These are phyloP conservation scores for Volvariella surrecta DNA, from an alignment of 1,284 basidiomycete species.

Conservation along the genomic window DNA sequence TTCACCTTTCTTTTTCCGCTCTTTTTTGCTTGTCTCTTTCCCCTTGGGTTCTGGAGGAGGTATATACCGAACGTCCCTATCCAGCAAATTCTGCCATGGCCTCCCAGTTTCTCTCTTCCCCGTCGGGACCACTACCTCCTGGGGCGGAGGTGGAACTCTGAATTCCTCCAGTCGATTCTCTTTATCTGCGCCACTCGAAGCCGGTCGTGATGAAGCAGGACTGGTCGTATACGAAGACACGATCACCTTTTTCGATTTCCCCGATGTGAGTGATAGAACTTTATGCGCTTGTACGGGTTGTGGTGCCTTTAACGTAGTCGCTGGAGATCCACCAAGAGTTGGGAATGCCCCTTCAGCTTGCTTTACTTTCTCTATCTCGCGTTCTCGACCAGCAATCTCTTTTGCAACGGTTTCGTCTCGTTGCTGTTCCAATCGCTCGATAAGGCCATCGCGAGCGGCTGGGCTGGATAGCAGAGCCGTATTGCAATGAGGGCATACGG, in stretches of 20 bases:
- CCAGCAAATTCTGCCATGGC: conserved; percentile 41
- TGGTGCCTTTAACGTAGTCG: conserved; percentile 2
- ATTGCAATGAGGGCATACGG: conserved; percentile 47
- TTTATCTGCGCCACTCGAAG: conserved; percentile 22
- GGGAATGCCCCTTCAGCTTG: conserved; percentile 56
- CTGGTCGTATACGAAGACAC: conserved; percentile 37
- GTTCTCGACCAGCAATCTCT: conserved; percentile 41
- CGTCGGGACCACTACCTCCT: conserved; percentile 25
- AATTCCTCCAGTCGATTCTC: conserved; percentile 25
- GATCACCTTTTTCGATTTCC: conserved; percentile 30
- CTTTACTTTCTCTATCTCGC: conserved; percentile 36
- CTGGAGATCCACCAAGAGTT: conserved; percentile 26
- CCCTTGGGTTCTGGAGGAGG: conserved; percentile 7
- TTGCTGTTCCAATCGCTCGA: conserved; percentile 33
- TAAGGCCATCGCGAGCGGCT: conserved; percentile 25
- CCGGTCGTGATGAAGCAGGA: conserved; percentile 25
- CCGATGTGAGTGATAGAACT: conserved; percentile 50
- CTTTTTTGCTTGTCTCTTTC: neutral
- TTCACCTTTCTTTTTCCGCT: neutral
- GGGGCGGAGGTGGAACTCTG: conserved; percentile 34
- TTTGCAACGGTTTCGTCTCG: conserved; percentile 32
- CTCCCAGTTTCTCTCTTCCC: conserved; percentile 21
- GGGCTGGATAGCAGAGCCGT: conserved; percentile 25
- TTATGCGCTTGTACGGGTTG: conserved; percentile 28
- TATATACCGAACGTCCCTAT: conserved; percentile 29